Base-by-base conservation (phyloP, 192 early-diverging fungal genomes). In the Linnemannia schmuckeri region DNA sequence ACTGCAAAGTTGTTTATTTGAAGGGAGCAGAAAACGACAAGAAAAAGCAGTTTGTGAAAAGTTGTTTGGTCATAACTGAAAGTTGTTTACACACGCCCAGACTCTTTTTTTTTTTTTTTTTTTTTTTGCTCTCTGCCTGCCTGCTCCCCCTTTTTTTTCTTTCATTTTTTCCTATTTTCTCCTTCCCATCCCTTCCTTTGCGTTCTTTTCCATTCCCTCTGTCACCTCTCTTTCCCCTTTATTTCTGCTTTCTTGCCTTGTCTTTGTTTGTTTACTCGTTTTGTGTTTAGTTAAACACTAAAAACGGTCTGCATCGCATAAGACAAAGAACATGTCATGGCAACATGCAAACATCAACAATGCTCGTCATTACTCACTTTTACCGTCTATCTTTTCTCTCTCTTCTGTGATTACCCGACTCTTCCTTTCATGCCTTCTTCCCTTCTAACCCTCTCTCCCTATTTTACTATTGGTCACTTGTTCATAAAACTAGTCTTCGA, bases 401-500 rank as follows among this genome's bases (percentile, higher is more conserved):
- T n/a, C 61, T 66, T 66, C n/a, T 27, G 30, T 30, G 61, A 66
- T 66, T 30, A 66, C 61, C 61, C 61, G 27, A 33, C 61, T 66
- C 61, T 17, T n/a, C 15, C 22, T n/a, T 9, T 41, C 17, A 30
- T 57, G 33, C 33, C 42, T n/a, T 24, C 37, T 37, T 35, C n/a
- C 63, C 33, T 15, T 30, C 8, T 37, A 37, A 37, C 27, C 6
- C 30, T 33, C 54, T 33, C 52, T 18, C 18, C 20, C 10, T 37
- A 1, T 33, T 40, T 38, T 12, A 24, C 30, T 33, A 33, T 66
- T 12, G 61, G 13, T 66, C 61, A 66, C 61, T 30, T 66, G 61
- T 66, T 66, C 61, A 66, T 33, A 30, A 66, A 66, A 10, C 18
- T 70, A 89, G 85, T 66, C 69, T 89, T 42, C 73, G 82, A 35